These are phyloP conservation scores for Actinidia chinensis DNA, from an alignment of 179 eudicot species.

Conservation along the genomic window DNA sequence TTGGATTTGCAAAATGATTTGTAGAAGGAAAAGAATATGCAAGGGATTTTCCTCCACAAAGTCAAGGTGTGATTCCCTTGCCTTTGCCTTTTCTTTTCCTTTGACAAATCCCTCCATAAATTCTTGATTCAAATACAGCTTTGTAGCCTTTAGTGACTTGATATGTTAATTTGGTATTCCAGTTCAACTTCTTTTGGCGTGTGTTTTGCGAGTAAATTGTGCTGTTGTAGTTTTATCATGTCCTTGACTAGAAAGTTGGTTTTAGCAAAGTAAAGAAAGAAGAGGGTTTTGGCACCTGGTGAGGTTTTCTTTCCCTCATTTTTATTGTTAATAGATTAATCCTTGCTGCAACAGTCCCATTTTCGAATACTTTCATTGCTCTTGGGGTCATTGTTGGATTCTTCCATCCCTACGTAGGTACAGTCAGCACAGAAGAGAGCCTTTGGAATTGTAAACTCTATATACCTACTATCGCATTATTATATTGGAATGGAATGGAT, in stretches of 20 bases:
- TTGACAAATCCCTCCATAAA: no score
- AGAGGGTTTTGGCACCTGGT: constrained; percentile 3
- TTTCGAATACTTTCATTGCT: no score
- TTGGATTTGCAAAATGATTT: no score
- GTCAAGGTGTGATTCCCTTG: no score
- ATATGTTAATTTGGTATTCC: neutral
- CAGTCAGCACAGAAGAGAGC: neutral
- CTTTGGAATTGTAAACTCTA: neutral
- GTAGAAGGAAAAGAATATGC: no score
- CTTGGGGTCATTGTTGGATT: no score
- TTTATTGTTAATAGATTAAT: neutral
- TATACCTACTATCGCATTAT: neutral
- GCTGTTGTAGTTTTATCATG: neutral
- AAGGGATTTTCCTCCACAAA: no score
- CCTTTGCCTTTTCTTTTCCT: no score
- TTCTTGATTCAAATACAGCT: no score
- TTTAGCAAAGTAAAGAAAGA: neutral
- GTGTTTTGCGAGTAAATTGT: constrained; percentile 14
- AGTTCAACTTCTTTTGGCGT: neutral
- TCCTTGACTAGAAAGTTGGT: constrained; percentile 1
- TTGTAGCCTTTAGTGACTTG: neutral
- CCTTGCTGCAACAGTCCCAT: constrained; percentile 3
- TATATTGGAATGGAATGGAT: neutral
- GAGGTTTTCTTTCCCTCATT: neutral
- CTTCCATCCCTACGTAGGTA: neutral